A percentile compares a stretch with the other conserved stretches of the same genome.
Conservation (phyloP, 139 green algal genomes). For the Chlamydomonas sphaeroides region DNA sequence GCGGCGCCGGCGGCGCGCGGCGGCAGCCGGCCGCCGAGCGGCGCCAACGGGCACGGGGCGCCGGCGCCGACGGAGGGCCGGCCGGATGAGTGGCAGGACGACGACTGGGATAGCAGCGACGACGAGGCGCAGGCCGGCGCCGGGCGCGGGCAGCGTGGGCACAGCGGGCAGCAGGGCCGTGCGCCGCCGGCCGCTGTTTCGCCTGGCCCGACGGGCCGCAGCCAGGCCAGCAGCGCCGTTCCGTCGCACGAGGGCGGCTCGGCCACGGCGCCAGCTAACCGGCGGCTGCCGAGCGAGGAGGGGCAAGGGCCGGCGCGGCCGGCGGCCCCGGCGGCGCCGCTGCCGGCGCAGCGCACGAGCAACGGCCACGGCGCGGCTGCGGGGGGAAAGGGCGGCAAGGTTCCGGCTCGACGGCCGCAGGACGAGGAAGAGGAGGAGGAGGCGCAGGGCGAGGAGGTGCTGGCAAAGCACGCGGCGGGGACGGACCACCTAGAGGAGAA, state of each 20-base stretch:
- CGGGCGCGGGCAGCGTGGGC: background rate
- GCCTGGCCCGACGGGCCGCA: background rate
- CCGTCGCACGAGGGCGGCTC: background rate
- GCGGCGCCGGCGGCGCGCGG: background rate
- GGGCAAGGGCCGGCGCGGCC: background rate
- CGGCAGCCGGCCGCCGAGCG: too few relatives aligned
- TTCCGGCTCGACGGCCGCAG: too few relatives aligned
- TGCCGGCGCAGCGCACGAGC: background rate
- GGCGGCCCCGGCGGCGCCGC: too few relatives aligned
- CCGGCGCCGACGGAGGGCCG: background rate
- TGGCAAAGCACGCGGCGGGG: constrained; percentile 27
- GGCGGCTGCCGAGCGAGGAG: background rate
- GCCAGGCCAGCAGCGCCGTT: background rate
- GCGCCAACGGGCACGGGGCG: too few relatives aligned
- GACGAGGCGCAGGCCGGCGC: background rate
- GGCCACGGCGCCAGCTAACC: too few relatives aligned
- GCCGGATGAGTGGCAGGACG: constrained; percentile 24
- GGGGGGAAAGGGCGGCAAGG: too few relatives aligned
- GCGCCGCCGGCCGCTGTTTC: too few relatives aligned
- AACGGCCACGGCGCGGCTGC: background rate
- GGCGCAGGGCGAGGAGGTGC: background rate
- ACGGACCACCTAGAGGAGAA: constrained; percentile 37
- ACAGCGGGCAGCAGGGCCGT: background rate
- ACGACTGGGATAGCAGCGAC: constrained; percentile 45
- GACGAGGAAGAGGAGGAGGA: constrained; percentile 22